Evolutionary conservation across 2,329 filamentous ascomycete genomes (phyloP).

Genomic region (Lachnellula suecica): DNA sequence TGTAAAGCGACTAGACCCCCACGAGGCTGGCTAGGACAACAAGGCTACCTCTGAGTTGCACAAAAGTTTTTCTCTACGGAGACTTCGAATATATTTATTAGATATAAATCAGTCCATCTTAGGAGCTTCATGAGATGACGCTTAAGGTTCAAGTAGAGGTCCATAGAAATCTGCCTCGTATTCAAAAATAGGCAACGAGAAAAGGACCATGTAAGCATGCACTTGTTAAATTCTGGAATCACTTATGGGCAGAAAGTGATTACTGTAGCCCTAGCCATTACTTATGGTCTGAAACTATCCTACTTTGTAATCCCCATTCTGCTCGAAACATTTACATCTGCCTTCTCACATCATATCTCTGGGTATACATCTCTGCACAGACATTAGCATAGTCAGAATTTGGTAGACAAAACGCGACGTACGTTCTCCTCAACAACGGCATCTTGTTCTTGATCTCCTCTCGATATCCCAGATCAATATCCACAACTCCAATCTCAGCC

Average conservation of each 20-base stretch:
- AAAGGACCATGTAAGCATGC: too few species aligned
- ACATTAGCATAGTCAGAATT: not conserved
- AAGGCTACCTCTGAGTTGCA: slow-evolving; percentile 2
- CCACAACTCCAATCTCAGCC: slow-evolving; percentile 47
- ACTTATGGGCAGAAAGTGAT: too few species aligned
- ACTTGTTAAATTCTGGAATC: too few species aligned
- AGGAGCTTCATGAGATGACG: not conserved
- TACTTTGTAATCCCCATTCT: too few species aligned
- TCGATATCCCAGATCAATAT: slow-evolving; percentile 53
- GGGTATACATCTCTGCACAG: slow-evolving; percentile 23
- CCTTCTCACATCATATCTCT: slow-evolving; percentile 9
- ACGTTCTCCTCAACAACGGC: slow-evolving; percentile 52
- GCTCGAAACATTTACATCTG: too few species aligned
- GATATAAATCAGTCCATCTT: not conserved
- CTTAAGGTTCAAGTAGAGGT: too few species aligned
- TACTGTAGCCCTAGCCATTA: too few species aligned
- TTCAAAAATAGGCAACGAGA: not conserved
- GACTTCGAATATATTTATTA: not conserved
- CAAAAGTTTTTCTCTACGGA: not conserved
- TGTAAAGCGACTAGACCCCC: slow-evolving; percentile 4
- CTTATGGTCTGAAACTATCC: too few species aligned
- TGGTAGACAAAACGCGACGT: slow-evolving; percentile 11
- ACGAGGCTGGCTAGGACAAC: slow-evolving; percentile 10
- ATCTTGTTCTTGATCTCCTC: slow-evolving; percentile 54
- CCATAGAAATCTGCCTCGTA: not conserved